These are phyloP conservation scores for Chrysoporthe deuterocubensis DNA, from an alignment of 2,329 filamentous ascomycete genomes.

Conservation along the genomic window DNA sequence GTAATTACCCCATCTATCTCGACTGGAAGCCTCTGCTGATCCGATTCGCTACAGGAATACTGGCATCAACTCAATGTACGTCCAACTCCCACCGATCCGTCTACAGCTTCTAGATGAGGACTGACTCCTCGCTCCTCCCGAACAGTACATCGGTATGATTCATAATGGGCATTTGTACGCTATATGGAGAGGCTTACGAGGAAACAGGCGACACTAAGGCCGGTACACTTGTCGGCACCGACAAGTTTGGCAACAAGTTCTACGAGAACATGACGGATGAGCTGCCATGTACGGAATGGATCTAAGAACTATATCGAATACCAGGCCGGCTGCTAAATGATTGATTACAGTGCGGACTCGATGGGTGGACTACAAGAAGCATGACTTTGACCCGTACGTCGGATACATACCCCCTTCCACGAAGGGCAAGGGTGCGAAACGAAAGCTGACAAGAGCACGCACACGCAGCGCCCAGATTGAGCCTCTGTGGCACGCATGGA, in stretches of 20 bases:
- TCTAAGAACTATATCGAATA: not conserved
- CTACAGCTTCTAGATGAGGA: constrained; percentile 17
- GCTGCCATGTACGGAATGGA: constrained; percentile 72
- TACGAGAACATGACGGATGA: constrained; percentile 96
- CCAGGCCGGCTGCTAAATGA: not conserved
- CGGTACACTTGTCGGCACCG: constrained; percentile 80
- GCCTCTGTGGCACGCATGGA: constrained; percentile 98
- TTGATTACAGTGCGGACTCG: constrained; percentile 75
- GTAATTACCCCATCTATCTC: constrained; percentile 50
- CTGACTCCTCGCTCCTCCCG: constrained; percentile 30
- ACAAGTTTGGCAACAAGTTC: constrained; percentile 96
- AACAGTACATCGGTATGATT: constrained; percentile 60
- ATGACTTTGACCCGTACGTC: constrained; percentile 77
- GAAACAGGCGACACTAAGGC: constrained; percentile 89
- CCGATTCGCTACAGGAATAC: constrained; percentile 68
- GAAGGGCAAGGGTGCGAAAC: not conserved
- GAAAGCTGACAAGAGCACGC: constrained; percentile 23
- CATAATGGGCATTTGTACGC: not conserved
- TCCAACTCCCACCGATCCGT: constrained; percentile 37
- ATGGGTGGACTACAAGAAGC: constrained; percentile 96
- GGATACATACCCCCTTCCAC: constrained; percentile 27
- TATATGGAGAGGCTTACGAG: constrained; percentile 9
- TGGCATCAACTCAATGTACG: constrained; percentile 91
- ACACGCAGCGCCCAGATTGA: constrained; percentile 75
- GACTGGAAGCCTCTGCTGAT: constrained; percentile 41